Evolutionary conservation across 805 yeast species (phyloP), one percentile per base, ranked within the genome.

Genomic region (Yamadazyma tumulicola): DNA sequence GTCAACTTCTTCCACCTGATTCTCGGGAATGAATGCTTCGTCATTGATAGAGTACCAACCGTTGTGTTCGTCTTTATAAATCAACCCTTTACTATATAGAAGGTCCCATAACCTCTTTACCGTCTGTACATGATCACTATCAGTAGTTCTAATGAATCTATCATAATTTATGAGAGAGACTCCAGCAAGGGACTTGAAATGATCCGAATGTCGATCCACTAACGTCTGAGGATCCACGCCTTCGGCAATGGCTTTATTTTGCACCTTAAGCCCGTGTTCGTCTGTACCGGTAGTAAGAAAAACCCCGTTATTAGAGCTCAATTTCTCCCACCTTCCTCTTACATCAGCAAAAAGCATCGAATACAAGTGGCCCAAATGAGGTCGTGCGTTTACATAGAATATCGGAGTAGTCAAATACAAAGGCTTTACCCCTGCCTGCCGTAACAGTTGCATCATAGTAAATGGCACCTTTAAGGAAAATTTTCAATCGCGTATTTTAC

Each of bases 41-140:
- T 93, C 98, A 31, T 94, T 82, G 5, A 91, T 67, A 5, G 95
- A 85, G 54, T 93, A 93, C 97, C 97, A 93, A 2, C 98, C 98
- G 31, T 75, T 59, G 55, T 93, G 98, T 19, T 72, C 64, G 6
- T 95, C 96, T 52, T 81, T 75, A 54, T 87, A 87, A 2, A 93
- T 84, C 45, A 63, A 75, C 0, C 85, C 91, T 29, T 72, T 76
- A 0, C 71, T 60, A 28, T 57, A 39, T 42, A 93, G 74, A 1
- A 61, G 42, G 1, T 67, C 56, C 97, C 98, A 93, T 42, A 93
- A 72, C 19, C 66, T 56, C 21, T 66, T 63, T 2, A 87, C 95
- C 3, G 85, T 76, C 1, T 43, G 59, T 1, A 72, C 39, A 57
- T 93, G 97, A 48, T 89, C 96, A 0, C 50, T 46, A 51, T 89